A percentile compares a stretch with the other conserved stretches of the same genome.
phyloP scores from a whole-genome alignment of 2,329 filamentous ascomycete genomes.

The Aschersonia sp. region DNA sequence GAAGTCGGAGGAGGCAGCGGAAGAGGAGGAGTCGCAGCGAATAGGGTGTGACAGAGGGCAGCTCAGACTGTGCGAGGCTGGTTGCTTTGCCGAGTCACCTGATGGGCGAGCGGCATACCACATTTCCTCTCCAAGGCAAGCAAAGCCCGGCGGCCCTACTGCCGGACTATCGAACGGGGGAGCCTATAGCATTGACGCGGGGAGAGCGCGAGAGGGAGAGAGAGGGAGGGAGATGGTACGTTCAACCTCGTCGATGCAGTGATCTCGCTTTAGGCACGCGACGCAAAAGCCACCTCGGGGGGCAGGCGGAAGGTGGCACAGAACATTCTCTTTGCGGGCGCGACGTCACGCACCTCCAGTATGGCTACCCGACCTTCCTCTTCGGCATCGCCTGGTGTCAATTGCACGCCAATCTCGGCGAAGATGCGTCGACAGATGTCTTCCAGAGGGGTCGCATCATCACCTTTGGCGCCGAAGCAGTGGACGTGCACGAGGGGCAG shows the following conservation, averaged over 20 bases:
- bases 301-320: conserved; percentile 87
- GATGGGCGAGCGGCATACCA: too few species aligned
- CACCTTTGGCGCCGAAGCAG: conserved; percentile 76
- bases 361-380: conserved; percentile 37
- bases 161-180: neutral
- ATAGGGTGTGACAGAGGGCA: too few species aligned
- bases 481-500: conserved; percentile 86
- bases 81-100: too few species aligned
- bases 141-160: too few species aligned
- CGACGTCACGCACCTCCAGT: conserved; percentile 69
- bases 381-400: conserved; percentile 29
- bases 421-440: conserved; percentile 29
- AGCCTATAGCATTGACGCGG: neutral
- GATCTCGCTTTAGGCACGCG: conserved; percentile 9
- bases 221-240: neutral
- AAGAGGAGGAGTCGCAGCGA: too few species aligned
- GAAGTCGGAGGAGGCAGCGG: too few species aligned
- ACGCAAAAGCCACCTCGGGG: conserved; percentile 62
- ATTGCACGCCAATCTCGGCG: conserved; percentile 23
- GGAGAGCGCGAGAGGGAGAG: neutral
- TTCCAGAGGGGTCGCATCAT: conserved; percentile 51
- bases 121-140: too few species aligned
- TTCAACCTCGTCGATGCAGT: neutral
- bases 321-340: conserved; percentile 91
- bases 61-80: too few species aligned